Evolutionary conservation across 2,329 filamentous ascomycete species (phyloP).

Genomic region (Phyllosticta citrichinensis): DNA sequence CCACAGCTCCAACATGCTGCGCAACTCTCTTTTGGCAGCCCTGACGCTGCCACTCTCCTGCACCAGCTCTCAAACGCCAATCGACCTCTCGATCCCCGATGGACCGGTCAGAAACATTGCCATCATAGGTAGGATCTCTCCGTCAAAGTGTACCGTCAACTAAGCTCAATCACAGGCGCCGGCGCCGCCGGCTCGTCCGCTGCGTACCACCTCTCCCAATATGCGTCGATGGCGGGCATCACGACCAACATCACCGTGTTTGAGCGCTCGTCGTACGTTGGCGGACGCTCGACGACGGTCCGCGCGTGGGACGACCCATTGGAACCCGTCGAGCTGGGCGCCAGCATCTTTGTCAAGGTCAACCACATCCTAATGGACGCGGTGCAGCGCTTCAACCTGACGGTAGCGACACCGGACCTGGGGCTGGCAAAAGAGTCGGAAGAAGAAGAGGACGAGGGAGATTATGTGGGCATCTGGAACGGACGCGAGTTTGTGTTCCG

Average conservation of each 20-base stretch:
- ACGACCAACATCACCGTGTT: slow-evolving; percentile 76
- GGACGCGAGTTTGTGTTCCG: slow-evolving; percentile 63
- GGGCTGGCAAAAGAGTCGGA: slow-evolving; percentile 22
- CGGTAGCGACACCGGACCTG: slow-evolving; percentile 27
- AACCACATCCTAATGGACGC: slow-evolving; percentile 77
- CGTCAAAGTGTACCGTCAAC: not conserved
- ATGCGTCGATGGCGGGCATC: slow-evolving; percentile 50
- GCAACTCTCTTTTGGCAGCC: not conserved
- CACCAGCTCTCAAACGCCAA: not conserved
- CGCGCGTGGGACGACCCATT: slow-evolving; percentile 58
- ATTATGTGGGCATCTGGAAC: slow-evolving; percentile 71
- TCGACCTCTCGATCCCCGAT: not conserved
- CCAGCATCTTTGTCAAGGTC: slow-evolving; percentile 78
- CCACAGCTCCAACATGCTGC: slow-evolving; percentile 1
- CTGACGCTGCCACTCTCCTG: not conserved
- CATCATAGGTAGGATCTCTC: slow-evolving; percentile 24
- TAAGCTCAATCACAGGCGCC: slow-evolving; percentile 51
- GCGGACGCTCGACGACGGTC: slow-evolving; percentile 80
- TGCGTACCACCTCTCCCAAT: slow-evolving; percentile 71
- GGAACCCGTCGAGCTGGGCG: slow-evolving; percentile 74
- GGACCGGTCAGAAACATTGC: slow-evolving; percentile 23
- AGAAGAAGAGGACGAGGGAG: slow-evolving; percentile 16
- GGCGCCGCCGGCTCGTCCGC: slow-evolving; percentile 80
- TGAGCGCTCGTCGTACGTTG: slow-evolving; percentile 67
- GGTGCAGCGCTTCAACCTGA: slow-evolving; percentile 59